Base-by-base conservation (phyloP, 73 alveolate species). In the Breviolum minutum region DNA sequence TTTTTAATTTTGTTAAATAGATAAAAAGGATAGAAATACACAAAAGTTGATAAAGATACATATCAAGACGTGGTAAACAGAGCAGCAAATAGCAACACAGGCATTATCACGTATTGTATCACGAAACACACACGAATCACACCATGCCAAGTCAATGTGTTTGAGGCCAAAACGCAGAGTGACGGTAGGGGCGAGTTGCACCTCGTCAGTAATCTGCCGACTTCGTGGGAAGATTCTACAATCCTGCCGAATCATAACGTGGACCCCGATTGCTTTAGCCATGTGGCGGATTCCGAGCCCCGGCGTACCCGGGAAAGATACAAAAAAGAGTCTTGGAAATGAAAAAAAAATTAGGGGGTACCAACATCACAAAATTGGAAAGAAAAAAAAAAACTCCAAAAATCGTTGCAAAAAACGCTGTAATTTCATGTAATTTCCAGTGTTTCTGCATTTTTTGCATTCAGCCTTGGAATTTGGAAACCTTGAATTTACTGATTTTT, bases 81-180 rank as follows among this genome's bases (percentile, higher is more conserved):
- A 40, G 54, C 54, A 40, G 3, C 3, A 40, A 40, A 40, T 40
- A 40, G 54, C 54, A 3, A 40, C 54, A 6, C 63, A 24, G 63
- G 26, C 63, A 30, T 10, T 13, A 26, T n/a, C 61, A 11, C 16
- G 5, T 10, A 9, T 29, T 63, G 61, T 54, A 17, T 20, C 81
- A 71, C 81, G 9, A 9, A 19, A 70, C 13, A 70, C 13, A 70
- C 16, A n/a, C n/a, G 77, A 22, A 17, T n/a, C 24, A 24, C 63
- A 77, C 64, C 64, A 10, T 77, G 62, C 16, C 63, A 14, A 14
- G 12, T 76, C 62, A 8, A 6, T 48, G 77, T 4, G n/a, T 48
- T 20, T 80, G 89, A 40, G 70, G 62, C 10, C 68, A 11, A 16
- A 30, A 1, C 89, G 89, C 89, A 80, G 89, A 80, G 89, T 80